These are phyloP conservation scores for Dunaliella sp. DNA, from an alignment of 139 green algal genomes.

Conservation along the genomic window DNA sequence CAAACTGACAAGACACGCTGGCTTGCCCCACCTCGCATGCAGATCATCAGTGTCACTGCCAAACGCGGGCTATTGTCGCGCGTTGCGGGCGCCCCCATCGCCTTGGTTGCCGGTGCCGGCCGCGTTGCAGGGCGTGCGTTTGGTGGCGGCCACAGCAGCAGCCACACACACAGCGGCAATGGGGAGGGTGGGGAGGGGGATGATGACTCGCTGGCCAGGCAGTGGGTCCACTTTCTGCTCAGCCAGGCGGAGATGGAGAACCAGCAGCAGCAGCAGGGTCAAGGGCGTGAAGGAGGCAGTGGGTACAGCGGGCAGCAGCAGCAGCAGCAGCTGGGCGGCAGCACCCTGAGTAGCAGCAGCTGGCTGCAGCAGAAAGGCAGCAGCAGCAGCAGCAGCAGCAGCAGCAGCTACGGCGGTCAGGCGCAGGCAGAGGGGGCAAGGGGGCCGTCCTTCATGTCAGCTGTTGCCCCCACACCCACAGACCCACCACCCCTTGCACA, in stretches of 20 bases:
- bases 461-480: neutral
- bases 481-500: neutral
- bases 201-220: conserved; percentile 41
- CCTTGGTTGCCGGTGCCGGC: conserved; percentile 32
- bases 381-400: conserved; percentile 11
- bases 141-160: neutral
- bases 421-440: neutral
- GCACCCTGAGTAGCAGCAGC: neutral
- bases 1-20: neutral
- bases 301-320: no score
- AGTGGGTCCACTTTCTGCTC: conserved; percentile 65
- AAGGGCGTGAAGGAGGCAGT: no score
- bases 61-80: conserved; percentile 33
- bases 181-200: neutral
- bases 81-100: conserved; percentile 34
- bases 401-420: neutral
- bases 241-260: conserved; percentile 40
- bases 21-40: conserved; percentile 29
- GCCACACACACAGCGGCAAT: neutral
- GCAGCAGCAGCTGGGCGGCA: neutral
- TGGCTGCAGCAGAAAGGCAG: neutral
- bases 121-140: conserved; percentile 16
- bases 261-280: neutral
- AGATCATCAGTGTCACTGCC: conserved; percentile 34
- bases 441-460: neutral